phyloP scores from a whole-genome alignment of 148 eudicot genomes.

The Diospyros lotus region DNA sequence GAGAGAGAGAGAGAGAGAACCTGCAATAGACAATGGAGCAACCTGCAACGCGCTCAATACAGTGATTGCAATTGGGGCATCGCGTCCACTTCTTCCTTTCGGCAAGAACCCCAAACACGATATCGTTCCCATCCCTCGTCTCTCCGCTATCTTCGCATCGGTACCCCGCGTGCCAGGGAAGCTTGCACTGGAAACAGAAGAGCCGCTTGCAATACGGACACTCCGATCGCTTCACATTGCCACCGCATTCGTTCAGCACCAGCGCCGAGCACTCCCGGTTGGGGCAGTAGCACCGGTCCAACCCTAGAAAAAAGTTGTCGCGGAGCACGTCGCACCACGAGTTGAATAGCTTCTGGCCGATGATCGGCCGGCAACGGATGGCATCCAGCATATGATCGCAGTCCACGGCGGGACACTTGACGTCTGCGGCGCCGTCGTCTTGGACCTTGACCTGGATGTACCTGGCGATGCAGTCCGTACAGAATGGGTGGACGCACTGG shows the following conservation, averaged over 20 bases:
- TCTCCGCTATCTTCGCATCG: slow-evolving; percentile 41
- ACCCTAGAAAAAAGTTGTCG: slow-evolving; percentile 21
- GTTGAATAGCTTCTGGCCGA: slow-evolving; percentile 16
- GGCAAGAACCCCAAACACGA: slow-evolving; percentile 32
- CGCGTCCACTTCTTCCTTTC: slow-evolving; percentile 41
- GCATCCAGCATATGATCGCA: slow-evolving; percentile 29
- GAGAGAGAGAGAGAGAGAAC: slow-evolving; percentile 14
- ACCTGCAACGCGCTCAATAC: slow-evolving; percentile 28
- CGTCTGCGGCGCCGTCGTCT: slow-evolving; percentile 24
- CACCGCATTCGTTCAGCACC: slow-evolving; percentile 44
- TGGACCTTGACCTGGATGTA: slow-evolving; percentile 34
- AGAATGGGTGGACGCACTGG: slow-evolving; percentile 34
- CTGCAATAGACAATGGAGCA: slow-evolving; percentile 39
- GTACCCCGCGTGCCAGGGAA: slow-evolving; percentile 47
- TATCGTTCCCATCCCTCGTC: slow-evolving; percentile 32
- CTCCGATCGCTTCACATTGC: slow-evolving; percentile 16
- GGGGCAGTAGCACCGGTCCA: slow-evolving; percentile 38
- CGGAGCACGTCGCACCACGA: slow-evolving; percentile 46
- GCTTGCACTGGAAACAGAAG: slow-evolving; percentile 39
- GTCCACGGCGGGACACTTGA: slow-evolving; percentile 30
- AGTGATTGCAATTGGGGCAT: slow-evolving; percentile 39
- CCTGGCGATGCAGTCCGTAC: slow-evolving; percentile 30
- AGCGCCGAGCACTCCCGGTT: slow-evolving; percentile 32
- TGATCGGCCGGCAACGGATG: slow-evolving; percentile 3
- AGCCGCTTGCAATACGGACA: slow-evolving; percentile 39